A percentile compares a stretch with the other conserved stretches of the same genome.
These are phyloP conservation scores for Monilinia vaccinii-corymbosi DNA, from an alignment of 2,329 filamentous ascomycete species.

Conservation along the genomic window DNA sequence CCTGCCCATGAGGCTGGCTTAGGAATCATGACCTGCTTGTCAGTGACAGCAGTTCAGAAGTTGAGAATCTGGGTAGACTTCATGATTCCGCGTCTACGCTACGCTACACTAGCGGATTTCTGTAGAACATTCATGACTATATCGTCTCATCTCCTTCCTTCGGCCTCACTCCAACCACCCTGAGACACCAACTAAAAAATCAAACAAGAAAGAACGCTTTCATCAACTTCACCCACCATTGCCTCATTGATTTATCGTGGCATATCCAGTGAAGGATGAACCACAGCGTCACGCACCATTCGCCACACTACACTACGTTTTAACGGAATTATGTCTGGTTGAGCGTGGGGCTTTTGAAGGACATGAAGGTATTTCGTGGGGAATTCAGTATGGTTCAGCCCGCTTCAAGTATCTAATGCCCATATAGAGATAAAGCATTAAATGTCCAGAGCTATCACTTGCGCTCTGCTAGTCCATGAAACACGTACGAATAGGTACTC, in stretches of 20 bases:
- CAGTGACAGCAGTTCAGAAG: neutral
- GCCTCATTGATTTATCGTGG: slow-evolving; percentile 6
- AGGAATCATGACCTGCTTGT: neutral
- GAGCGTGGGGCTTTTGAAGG: neutral
- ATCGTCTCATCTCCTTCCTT: neutral
- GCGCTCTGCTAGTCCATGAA: neutral
- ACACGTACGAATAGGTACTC: neutral
- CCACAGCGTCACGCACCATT: slow-evolving; percentile 29
- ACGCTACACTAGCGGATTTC: neutral
- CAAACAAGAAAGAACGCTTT: neutral
- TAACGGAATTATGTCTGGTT: neutral
- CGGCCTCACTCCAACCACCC: neutral
- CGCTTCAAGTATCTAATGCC: too few species aligned
- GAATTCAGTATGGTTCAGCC: neutral
- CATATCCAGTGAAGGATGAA: slow-evolving; percentile 9
- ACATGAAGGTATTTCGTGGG: neutral
- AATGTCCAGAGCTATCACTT: neutral
- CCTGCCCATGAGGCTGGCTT: neutral
- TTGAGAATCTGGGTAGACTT: neutral
- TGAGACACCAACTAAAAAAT: neutral
- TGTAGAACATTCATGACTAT: neutral
- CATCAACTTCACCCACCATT: neutral
- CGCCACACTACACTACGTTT: slow-evolving; percentile 13
- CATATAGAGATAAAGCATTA: too few species aligned
- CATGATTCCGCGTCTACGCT: neutral